Evolutionary conservation across 768 basidiomycete species (phyloP).

Genomic region (Lepiota brunneoincarnata): DNA sequence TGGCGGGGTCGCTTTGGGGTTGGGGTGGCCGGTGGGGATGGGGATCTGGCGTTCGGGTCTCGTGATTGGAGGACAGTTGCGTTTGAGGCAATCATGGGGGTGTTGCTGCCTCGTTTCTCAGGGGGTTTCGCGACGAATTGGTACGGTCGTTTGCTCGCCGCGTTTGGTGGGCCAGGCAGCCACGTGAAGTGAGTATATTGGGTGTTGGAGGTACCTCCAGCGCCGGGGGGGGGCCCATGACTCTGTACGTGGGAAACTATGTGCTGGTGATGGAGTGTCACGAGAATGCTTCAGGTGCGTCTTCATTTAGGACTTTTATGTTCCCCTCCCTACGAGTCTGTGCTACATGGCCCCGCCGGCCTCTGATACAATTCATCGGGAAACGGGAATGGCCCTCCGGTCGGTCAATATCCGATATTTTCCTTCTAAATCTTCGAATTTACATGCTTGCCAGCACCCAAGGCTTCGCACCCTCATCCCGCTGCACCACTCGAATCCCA

Average conservation of each 20-base stretch:
- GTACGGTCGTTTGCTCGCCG: too few species aligned
- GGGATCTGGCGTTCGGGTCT: too few species aligned
- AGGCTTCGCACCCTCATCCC: conserved; percentile 56
- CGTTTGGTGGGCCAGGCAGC: too few species aligned
- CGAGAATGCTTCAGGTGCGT: background rate
- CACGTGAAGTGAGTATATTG: too few species aligned
- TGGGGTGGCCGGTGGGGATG: too few species aligned
- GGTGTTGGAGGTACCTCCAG: too few species aligned
- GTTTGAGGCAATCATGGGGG: too few species aligned
- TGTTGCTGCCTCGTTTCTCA: too few species aligned
- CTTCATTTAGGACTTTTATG: background rate
- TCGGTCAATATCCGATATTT: conserved; percentile 22
- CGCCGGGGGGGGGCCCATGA: background rate
- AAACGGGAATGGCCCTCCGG: conserved; percentile 50
- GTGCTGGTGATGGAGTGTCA: background rate
- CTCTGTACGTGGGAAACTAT: too few species aligned
- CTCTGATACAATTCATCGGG: conserved; percentile 63
- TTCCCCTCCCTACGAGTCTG: background rate
- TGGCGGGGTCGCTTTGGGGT: too few species aligned
- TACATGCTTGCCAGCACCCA: conserved; percentile 23
- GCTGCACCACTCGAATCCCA: conserved; percentile 63
- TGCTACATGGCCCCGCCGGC: conserved; percentile 46
- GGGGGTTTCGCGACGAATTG: too few species aligned
- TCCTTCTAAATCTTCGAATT: conserved; percentile 4
- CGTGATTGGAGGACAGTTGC: too few species aligned